These are phyloP conservation scores for Hypoxylon sp. DNA, from an alignment of 2,329 filamentous ascomycete genomes.

Conservation along the genomic window DNA sequence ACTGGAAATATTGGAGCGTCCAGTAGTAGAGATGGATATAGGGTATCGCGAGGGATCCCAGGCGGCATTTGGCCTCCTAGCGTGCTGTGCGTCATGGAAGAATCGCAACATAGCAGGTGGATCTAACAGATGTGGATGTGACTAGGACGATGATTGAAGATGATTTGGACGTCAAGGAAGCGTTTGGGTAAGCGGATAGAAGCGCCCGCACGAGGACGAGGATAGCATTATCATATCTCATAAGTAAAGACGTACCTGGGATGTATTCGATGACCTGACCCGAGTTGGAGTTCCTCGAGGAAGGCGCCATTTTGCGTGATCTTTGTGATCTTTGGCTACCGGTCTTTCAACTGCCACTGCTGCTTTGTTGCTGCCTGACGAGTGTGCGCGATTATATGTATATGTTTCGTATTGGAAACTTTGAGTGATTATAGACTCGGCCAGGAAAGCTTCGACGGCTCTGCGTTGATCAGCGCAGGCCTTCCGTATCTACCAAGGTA, in stretches of 20 bases:
- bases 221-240: not conserved
- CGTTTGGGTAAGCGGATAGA: slow-evolving; percentile 17
- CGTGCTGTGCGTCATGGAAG: slow-evolving; percentile 30
- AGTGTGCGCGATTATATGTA: not conserved
- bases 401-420: too few relatives aligned
- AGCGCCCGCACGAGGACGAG: not conserved
- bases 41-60: slow-evolving; percentile 16
- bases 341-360: slow-evolving; percentile 3
- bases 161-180: slow-evolving; percentile 15
- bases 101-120: slow-evolving; percentile 11
- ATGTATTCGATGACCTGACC: slow-evolving; percentile 97
- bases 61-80: slow-evolving; percentile 39
- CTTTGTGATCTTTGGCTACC: slow-evolving; percentile 4
- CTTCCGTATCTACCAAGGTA: not conserved
- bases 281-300: slow-evolving; percentile 65
- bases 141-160: slow-evolving; percentile 17
- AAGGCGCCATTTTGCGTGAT: slow-evolving; percentile 59
- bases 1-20: slow-evolving; percentile 35
- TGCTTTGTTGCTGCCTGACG: slow-evolving; percentile 25
- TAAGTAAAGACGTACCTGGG: slow-evolving; percentile 69
- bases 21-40: slow-evolving; percentile 31
- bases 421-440: slow-evolving; percentile 8
- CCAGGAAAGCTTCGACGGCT: slow-evolving; percentile 29
- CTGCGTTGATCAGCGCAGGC: slow-evolving; percentile 25
- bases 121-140: slow-evolving; percentile 10